Conservation (phyloP, 2,329 filamentous ascomycete species). For the Trichoderma atroviride region DNA sequence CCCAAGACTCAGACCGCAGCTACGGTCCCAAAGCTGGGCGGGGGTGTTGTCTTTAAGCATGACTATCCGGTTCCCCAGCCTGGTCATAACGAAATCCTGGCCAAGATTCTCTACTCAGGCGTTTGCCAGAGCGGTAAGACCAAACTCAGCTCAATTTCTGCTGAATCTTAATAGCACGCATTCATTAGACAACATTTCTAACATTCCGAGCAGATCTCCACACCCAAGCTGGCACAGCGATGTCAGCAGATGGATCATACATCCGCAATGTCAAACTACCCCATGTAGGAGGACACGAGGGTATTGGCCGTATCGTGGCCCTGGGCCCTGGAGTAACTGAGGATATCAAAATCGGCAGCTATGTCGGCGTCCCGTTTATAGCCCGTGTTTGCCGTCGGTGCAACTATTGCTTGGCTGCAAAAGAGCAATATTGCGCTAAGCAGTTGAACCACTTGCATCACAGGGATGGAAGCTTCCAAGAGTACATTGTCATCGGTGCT, state of each 20-base stretch:
- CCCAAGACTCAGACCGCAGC: conserved; percentile 29
- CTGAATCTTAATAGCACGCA: neutral
- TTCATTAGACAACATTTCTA: neutral
- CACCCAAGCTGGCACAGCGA: conserved; percentile 27
- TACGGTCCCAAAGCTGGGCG: conserved; percentile 29
- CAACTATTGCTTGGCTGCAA: conserved; percentile 28
- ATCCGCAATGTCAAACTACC: conserved; percentile 29
- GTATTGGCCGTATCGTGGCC: conserved; percentile 27
- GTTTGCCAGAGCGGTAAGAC: conserved; percentile 30
- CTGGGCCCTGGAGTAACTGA: conserved; percentile 27
- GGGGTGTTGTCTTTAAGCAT: conserved; percentile 28
- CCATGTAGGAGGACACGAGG: conserved; percentile 29
- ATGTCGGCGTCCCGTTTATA: conserved; percentile 27
- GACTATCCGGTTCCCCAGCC: conserved; percentile 30
- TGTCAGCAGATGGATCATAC: conserved; percentile 21
- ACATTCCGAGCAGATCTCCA: conserved; percentile 26
- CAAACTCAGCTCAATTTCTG: neutral
- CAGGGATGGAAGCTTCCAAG: conserved; percentile 30
- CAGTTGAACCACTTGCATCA: conserved; percentile 30
- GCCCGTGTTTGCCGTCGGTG: conserved; percentile 27
- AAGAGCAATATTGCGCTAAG: conserved; percentile 29
- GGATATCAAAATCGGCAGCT: conserved; percentile 26
- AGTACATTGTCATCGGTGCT: conserved; percentile 28
- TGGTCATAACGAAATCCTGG: conserved; percentile 29
- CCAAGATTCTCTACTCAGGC: conserved; percentile 30